These are phyloP conservation scores for Inonotus hispidus DNA, from an alignment of 1,284 basidiomycete species.

Conservation along the genomic window DNA sequence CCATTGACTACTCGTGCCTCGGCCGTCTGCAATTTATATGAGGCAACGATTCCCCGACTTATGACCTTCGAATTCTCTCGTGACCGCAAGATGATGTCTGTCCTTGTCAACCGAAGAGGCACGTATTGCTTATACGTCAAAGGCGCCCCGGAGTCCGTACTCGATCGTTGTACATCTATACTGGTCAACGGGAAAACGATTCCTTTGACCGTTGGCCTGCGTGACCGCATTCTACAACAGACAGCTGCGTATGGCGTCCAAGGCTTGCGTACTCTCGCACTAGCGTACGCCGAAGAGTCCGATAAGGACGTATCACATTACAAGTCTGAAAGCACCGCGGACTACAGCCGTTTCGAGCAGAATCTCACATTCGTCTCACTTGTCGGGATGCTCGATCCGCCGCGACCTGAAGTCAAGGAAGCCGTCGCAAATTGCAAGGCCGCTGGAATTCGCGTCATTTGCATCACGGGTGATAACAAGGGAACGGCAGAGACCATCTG, in stretches of 20 bases:
- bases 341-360: slow-evolving; percentile 88
- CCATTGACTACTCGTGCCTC: slow-evolving; percentile 62
- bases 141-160: slow-evolving; percentile 92
- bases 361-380: slow-evolving; percentile 91
- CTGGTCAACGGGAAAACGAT: slow-evolving; percentile 63
- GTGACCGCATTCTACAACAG: slow-evolving; percentile 56
- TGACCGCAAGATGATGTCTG: slow-evolving; percentile 99
- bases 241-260: slow-evolving; percentile 71
- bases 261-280: slow-evolving; percentile 87
- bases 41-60: slow-evolving; percentile 69
- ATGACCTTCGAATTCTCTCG: slow-evolving; percentile 97
- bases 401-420: slow-evolving; percentile 85
- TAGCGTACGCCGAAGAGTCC: slow-evolving; percentile 80
- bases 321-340: slow-evolving; percentile 67
- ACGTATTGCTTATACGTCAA: slow-evolving; percentile 80
- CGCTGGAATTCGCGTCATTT: slow-evolving; percentile 94
- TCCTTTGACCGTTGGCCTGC: slow-evolving; percentile 60
- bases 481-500: slow-evolving; percentile 97
- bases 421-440: slow-evolving; percentile 89
- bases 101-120: slow-evolving; percentile 63
- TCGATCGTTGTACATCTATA: slow-evolving; percentile 81
- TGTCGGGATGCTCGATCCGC: slow-evolving; percentile 97
- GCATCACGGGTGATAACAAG: slow-evolving; percentile 99
- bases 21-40: slow-evolving; percentile 82
- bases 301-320: slow-evolving; percentile 80